phyloP scores from a whole-genome alignment of 495 filamentous ascomycete genomes.

The Apiosordaria backusii region DNA sequence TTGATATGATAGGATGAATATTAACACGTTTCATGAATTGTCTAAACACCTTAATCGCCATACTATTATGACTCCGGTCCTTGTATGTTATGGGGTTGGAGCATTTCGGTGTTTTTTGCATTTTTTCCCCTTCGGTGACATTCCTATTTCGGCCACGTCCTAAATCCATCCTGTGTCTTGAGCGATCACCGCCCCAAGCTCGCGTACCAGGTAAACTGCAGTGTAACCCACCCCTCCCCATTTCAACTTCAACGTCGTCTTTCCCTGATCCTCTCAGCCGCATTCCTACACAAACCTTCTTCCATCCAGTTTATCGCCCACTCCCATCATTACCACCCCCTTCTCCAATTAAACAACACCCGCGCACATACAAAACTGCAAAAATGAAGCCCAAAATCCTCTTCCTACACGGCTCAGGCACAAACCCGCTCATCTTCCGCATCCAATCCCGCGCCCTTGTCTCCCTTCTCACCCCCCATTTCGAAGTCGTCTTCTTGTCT shows the following conservation, averaged over 20 bases:
- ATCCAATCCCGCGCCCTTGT: conserved; percentile 28
- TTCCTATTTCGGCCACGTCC: not conserved
- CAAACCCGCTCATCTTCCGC: conserved; percentile 28
- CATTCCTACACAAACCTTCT: not conserved
- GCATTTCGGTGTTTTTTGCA: not conserved
- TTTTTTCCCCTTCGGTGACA: not conserved
- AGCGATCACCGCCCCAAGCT: not conserved
- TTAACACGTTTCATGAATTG: not conserved
- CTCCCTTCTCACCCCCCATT: conserved; percentile 22
- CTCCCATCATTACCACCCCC: not conserved
- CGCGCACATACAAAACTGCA: not conserved
- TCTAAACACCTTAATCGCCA: too few relatives aligned
- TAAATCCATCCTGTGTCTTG: not conserved
- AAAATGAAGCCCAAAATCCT: conserved; percentile 25
- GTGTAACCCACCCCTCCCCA: not conserved
- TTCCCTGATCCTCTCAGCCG: not conserved
- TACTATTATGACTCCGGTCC: not conserved
- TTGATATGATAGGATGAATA: too few relatives aligned
- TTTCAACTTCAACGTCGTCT: not conserved
- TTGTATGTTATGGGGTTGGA: not conserved
- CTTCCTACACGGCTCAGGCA: conserved; percentile 30
- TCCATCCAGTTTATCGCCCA: not conserved
- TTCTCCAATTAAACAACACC: not conserved
- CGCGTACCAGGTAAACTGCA: not conserved
- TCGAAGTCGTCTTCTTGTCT: conserved; percentile 25